A percentile compares a stretch with the other conserved stretches of the same genome.
These are phyloP conservation scores for Gossypium sturtianum DNA, from an alignment of 345 rosid species.

Conservation along the genomic window DNA sequence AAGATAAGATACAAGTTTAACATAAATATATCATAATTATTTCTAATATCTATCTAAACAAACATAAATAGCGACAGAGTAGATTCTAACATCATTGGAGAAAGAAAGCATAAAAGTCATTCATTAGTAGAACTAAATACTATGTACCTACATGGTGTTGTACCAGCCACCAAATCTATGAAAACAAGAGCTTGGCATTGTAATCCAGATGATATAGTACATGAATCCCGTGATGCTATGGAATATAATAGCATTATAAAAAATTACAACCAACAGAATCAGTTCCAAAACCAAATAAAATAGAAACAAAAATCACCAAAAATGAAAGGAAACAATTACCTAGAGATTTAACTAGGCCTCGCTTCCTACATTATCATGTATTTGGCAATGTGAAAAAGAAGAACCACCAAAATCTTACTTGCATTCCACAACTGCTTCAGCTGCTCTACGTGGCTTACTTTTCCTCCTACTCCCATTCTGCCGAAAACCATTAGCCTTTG, in stretches of 20 bases:
- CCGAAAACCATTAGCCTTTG: constrained; percentile 55
- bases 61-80: background rate
- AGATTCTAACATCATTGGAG: background rate
- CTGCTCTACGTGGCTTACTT: constrained; percentile 61
- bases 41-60: background rate
- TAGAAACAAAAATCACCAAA: constrained; percentile 23
- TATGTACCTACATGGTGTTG: background rate
- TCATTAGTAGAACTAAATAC: background rate
- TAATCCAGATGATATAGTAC: constrained; percentile 17
- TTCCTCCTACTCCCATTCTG: constrained; percentile 66
- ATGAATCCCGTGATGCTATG: constrained; percentile 17
- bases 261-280: constrained; percentile 37
- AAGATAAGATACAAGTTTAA: background rate
- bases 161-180: background rate
- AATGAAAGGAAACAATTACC: constrained; percentile 20
- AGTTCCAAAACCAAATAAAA: constrained; percentile 15
- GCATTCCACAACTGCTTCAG: constrained; percentile 67
- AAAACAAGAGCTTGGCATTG: background rate
- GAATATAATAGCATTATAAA: constrained; percentile 23
- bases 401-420: constrained; percentile 25
- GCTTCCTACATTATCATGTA: constrained; percentile 19
- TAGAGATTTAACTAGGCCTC: constrained; percentile 28
- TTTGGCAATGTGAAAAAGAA: constrained; percentile 18
- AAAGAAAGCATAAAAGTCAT: background rate
- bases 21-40: too few relatives aligned